Conservation (phyloP, 2,329 filamentous ascomycete genomes). For the Colletotrichum endophyticum region DNA sequence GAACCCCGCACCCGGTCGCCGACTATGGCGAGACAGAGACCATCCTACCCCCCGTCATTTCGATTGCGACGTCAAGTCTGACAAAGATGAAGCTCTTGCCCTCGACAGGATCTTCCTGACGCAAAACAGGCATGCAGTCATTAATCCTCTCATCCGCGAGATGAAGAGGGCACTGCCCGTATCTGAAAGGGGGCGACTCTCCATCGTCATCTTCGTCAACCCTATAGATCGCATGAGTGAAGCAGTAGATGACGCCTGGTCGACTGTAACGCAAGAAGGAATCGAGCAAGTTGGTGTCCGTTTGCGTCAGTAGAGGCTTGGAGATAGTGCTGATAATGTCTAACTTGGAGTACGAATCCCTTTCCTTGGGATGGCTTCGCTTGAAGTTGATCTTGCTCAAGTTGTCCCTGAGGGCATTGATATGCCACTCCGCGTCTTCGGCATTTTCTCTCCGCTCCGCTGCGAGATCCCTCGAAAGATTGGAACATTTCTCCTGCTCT, state of each 20-base stretch:
- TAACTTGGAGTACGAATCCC: not conserved
- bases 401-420: accelerated
- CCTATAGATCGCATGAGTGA: not conserved
- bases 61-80: not conserved
- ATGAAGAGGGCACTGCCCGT: not conserved
- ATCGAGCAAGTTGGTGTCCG: not conserved
- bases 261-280: accelerated
- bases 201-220: not conserved
- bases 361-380: not conserved
- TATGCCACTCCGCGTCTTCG: not conserved
- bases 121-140: not conserved
- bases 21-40: not conserved
- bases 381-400: not conserved
- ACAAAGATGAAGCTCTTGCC: not conserved
- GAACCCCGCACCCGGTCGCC: accelerated
- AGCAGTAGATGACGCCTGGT: not conserved
- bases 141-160: not conserved
- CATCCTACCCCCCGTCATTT: not conserved
- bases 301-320: accelerated
- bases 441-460: not conserved
- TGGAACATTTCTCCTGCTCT: not conserved
- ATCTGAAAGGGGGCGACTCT: not conserved
- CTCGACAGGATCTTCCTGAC: not conserved
- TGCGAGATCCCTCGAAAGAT: not conserved
- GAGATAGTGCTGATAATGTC: accelerated